phyloP scores from a whole-genome alignment of 2,329 filamentous ascomycete species.

The Penicillium sp. region DNA sequence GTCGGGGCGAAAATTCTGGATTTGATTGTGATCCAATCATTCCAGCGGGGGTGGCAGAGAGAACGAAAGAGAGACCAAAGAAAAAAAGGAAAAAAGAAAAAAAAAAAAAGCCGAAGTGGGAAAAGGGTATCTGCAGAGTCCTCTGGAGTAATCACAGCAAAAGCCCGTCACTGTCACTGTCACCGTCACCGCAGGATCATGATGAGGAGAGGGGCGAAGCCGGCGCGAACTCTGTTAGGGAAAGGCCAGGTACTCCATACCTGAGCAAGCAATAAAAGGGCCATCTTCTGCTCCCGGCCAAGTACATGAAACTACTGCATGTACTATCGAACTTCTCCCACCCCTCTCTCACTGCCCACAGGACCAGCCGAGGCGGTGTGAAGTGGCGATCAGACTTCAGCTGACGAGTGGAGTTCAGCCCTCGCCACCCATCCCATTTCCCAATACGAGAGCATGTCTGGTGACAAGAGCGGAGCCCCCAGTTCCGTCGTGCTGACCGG shows the following conservation, averaged over 20 bases:
- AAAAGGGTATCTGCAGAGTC: no score
- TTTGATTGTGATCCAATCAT: slow-evolving; percentile 5
- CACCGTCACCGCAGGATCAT: no score
- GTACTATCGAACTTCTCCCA: slow-evolving; percentile 16
- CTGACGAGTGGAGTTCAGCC: slow-evolving; percentile 28
- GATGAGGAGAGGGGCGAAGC: no score
- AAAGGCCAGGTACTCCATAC: neutral
- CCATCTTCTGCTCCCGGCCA: slow-evolving; percentile 21
- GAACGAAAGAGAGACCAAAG: neutral
- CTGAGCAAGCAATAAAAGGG: neutral
- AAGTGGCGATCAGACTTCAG: slow-evolving; percentile 34
- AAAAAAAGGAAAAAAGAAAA: neutral
- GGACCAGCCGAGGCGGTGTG: slow-evolving; percentile 23
- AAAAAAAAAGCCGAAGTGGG: neutral
- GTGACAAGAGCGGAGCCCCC: slow-evolving; percentile 23
- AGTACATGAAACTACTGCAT: slow-evolving; percentile 30
- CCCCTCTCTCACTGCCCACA: neutral
- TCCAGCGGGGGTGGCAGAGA: neutral
- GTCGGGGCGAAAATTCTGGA: slow-evolving; percentile 25
- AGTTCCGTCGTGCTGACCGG: slow-evolving; percentile 17
- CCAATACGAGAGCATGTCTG: slow-evolving; percentile 20
- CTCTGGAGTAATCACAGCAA: no score
- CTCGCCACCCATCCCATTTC: slow-evolving; percentile 21
- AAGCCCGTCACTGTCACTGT: no score
- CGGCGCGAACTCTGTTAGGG: neutral